A percentile compares a stretch with the other conserved stretches of the same genome.
These are phyloP conservation scores for Tuber calosporum DNA, from an alignment of 495 filamentous ascomycete genomes.

Conservation along the genomic window DNA sequence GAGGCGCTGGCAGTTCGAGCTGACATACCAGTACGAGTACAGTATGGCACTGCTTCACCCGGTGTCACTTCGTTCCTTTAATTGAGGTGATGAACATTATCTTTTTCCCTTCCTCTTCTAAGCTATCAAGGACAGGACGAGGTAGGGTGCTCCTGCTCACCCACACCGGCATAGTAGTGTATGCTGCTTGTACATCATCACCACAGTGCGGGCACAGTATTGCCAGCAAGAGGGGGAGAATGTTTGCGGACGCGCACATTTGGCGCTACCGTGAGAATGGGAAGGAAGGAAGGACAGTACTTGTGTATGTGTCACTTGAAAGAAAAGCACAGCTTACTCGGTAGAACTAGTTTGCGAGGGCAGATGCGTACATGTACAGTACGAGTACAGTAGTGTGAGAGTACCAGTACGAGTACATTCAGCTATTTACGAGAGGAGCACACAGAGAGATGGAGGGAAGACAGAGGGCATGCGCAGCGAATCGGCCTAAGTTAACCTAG, in stretches of 20 bases:
- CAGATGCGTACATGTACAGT: slow-evolving; percentile 9
- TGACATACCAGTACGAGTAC: background rate
- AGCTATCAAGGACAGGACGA: background rate
- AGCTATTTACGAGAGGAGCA: background rate
- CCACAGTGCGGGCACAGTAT: background rate
- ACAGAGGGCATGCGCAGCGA: background rate
- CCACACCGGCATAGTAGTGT: background rate
- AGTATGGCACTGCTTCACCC: background rate
- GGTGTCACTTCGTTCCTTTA: background rate
- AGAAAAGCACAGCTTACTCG: slow-evolving; percentile 11
- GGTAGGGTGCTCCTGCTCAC: background rate
- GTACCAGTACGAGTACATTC: too few species aligned
- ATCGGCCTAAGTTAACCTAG: background rate
- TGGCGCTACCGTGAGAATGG: slow-evolving; percentile 17
- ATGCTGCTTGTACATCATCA: background rate
- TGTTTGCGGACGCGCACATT: slow-evolving; percentile 15
- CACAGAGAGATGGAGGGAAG: background rate
- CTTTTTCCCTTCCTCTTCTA: background rate
- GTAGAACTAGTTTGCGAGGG: slow-evolving; percentile 13
- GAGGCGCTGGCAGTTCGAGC: background rate
- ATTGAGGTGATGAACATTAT: background rate
- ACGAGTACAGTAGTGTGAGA: too few species aligned
- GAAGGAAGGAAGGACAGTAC: slow-evolving; percentile 6
- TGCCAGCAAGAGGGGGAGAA: slow-evolving; percentile 23
- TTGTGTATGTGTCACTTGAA: slow-evolving; percentile 20